Percentiles rank a stretch among this genome's conserved stretches.
Conservation (phyloP, 257 asterid species). For the Ophiorrhiza pumila region DNA sequence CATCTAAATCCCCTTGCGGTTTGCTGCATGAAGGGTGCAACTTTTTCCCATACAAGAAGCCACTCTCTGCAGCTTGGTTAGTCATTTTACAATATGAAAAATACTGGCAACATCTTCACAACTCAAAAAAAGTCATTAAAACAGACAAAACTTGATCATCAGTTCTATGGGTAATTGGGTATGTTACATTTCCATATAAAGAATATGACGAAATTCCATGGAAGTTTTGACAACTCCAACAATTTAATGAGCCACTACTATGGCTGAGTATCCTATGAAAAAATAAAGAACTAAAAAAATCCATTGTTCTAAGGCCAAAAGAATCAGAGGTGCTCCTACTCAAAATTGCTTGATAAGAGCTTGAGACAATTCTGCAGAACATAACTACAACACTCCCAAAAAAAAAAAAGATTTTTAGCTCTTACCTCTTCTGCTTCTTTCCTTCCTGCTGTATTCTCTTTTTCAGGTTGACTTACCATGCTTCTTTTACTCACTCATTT, state of each 20-base stretch:
- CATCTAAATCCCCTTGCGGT: no score
- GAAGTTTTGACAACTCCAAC: background rate
- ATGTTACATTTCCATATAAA: constrained; percentile 6
- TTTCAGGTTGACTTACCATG: background rate
- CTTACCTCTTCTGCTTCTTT: background rate
- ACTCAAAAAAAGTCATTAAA: no score
- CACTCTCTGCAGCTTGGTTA: no score
- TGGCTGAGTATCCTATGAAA: background rate
- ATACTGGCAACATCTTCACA: no score
- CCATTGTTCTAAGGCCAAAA: background rate
- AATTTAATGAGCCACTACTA: background rate
- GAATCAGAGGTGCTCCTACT: constrained; percentile 1
- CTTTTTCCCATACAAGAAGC: no score
- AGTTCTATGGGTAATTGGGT: background rate
- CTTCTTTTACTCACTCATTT: constrained; percentile 28
- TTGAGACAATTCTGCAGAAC: background rate
- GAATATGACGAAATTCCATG: background rate
- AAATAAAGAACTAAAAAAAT: background rate
- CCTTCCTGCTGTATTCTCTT: background rate
- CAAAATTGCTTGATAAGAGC: no score
- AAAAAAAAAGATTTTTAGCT: background rate
- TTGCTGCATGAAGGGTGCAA: no score
- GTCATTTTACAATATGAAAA: no score
- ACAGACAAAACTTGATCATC: no score
- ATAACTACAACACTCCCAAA: background rate